Percentiles rank a stretch among this genome's conserved stretches.
These are phyloP conservation scores for Porphyrellus cyaneotinctus DNA, from an alignment of 768 basidiomycete genomes.

Conservation along the genomic window DNA sequence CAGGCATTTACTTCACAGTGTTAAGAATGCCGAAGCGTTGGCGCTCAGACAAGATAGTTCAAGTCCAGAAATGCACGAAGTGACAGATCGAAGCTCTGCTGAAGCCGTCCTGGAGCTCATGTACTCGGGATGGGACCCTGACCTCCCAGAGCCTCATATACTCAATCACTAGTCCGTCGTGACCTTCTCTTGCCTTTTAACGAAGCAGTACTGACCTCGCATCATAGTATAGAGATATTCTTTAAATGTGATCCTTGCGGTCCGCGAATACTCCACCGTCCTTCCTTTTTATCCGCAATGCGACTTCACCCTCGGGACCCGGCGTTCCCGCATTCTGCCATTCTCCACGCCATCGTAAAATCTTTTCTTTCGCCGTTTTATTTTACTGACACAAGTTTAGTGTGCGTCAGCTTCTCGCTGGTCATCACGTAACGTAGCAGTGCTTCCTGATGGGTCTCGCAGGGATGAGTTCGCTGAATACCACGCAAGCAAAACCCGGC, in stretches of 20 bases:
- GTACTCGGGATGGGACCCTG: conserved; percentile 80
- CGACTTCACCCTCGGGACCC: conserved; percentile 75
- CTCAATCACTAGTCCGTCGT: conserved; percentile 72
- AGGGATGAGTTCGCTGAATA: conserved; percentile 86
- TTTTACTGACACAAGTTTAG: conserved; percentile 34
- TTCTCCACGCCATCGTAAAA: conserved; percentile 86
- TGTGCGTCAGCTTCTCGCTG: conserved; percentile 83
- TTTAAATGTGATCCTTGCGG: conserved; percentile 88
- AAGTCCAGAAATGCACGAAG: conserved; percentile 48
- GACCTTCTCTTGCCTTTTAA: conserved; percentile 7
- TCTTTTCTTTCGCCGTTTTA: neutral
- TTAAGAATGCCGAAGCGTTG: conserved; percentile 1
- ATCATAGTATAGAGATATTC: conserved; percentile 72
- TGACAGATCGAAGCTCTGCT: conserved; percentile 36
- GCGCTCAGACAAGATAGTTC: conserved; percentile 40
- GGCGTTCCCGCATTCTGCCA: conserved; percentile 83
- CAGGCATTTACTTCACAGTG: conserved; percentile 1
- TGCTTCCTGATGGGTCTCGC: conserved; percentile 67
- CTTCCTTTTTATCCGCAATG: conserved; percentile 77
- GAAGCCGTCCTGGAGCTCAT: conserved; percentile 64
- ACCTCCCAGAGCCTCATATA: conserved; percentile 70
- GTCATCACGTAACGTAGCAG: conserved; percentile 66
- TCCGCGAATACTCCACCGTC: conserved; percentile 76
- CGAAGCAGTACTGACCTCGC: conserved; percentile 8
- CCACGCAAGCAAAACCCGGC: conserved; percentile 81